Base-by-base conservation (phyloP, 345 rosid genomes). In the Heritiera littoralis region DNA sequence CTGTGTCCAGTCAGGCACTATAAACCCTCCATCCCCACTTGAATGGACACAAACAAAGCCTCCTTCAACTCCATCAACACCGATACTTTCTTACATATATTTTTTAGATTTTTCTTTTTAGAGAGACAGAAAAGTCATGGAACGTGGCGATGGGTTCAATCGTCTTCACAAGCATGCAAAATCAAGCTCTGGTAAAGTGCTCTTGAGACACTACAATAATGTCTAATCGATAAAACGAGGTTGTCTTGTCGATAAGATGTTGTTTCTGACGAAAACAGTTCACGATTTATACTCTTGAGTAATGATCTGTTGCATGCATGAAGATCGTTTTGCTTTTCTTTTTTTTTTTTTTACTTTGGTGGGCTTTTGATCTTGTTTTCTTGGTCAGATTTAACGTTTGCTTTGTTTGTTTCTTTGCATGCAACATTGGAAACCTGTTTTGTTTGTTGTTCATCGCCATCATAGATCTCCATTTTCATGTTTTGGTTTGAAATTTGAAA, bases 101-200 rank as follows among this genome's bases (percentile, higher is more conserved):
- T 59, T 32, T 35, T 14, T 4, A 8, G 1, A 30, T 30, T 6
- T 15, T 12, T 71, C 5, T 51, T 71, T 7, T 13, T 35, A 35
- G 38, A 35, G 38, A 35, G n/a, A 58, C 41, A 41, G 68, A 46
- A 20, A 75, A 77, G 32, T 6, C 9, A 77, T 77, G 79, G 79
- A 77, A 77, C 73, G 73, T 66, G 64, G 79, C 18, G 51, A 66
- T 48, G 73, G 79, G 20, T 52, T 65, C n/a, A 30, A 49, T 77
- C 73, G 73, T 55, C 35, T 63, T 40, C 72, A 66, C 60, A 52
- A 66, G 40, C 79, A 77, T 51, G 49, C 79, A 77, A 77, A 77
- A 51, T 66, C 79, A 51, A 65, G 61, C 8, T 66, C 79, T 52
- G 79, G 79, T 77, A 54, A 65, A 48, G 32, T 40, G 1, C 2